Percentiles rank a stretch among this genome's conserved stretches.
Conservation (phyloP, 495 filamentous ascomycete species). For the Neurospora discreta region DNA sequence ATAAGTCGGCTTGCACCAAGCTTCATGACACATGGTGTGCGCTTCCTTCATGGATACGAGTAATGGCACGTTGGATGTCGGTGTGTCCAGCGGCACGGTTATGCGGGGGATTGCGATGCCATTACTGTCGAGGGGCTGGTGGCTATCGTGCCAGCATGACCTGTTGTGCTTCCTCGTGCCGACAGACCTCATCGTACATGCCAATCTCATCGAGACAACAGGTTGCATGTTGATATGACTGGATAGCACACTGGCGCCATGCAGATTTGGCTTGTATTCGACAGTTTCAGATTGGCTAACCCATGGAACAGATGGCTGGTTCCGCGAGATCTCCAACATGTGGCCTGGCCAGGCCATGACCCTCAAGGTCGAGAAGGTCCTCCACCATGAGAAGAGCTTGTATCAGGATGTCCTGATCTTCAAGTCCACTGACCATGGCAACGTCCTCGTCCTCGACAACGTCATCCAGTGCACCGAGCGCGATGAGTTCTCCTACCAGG, state of each 20-base stretch:
- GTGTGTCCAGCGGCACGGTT: not conserved
- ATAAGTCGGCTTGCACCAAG: not conserved
- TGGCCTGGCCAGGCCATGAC: slow-evolving; percentile 99
- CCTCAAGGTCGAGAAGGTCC: slow-evolving; percentile 90
- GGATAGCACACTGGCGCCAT: not conserved
- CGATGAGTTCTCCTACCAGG: slow-evolving; percentile 99
- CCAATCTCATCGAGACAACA: not conserved
- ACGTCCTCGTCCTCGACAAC: slow-evolving; percentile 95
- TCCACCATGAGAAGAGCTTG: slow-evolving; percentile 97
- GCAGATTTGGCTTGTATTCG: not conserved
- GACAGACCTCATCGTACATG: not conserved
- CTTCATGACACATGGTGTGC: not conserved
- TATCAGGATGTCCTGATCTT: slow-evolving; percentile 99
- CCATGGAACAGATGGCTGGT: slow-evolving; percentile 79
- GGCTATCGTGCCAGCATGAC: not conserved
- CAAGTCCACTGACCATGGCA: slow-evolving; percentile 92
- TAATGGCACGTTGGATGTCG: not conserved
- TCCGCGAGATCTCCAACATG: slow-evolving; percentile 94
- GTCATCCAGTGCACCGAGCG: slow-evolving; percentile 98
- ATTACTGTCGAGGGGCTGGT: not conserved
- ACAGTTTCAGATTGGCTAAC: not conserved
- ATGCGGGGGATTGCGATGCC: not conserved
- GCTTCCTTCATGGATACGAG: not conserved
- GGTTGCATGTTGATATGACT: not conserved
- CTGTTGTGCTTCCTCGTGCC: not conserved